These are phyloP conservation scores for Hortaea werneckii DNA, from an alignment of 2,329 filamentous ascomycete genomes.

Conservation along the genomic window DNA sequence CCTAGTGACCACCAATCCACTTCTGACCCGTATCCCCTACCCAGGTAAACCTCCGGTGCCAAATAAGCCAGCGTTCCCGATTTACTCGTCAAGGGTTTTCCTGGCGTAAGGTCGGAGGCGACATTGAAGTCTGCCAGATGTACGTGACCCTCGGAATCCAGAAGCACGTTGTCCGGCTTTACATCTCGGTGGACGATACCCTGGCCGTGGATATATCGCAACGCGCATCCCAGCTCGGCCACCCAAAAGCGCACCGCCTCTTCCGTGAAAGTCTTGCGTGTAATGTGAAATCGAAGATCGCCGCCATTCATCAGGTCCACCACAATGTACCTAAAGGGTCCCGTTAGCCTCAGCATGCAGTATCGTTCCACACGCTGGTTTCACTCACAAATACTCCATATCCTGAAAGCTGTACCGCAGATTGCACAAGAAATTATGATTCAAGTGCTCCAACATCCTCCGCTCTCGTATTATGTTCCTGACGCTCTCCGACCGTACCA, in stretches of 20 bases:
- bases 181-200: conserved; percentile 85
- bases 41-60: conserved; percentile 87
- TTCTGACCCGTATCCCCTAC: conserved; percentile 77
- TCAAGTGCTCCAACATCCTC: conserved; percentile 95
- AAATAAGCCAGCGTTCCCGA: conserved; percentile 94
- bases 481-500: conserved; percentile 94
- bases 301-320: conserved; percentile 98
- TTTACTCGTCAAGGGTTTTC: conserved; percentile 81
- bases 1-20: conserved; percentile 99
- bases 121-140: conserved; percentile 99
- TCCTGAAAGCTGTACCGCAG: conserved; percentile 98
- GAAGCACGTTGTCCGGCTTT: conserved; percentile 82
- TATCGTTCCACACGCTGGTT: neutral
- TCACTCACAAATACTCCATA: conserved; percentile 86
- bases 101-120: conserved; percentile 79
- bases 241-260: conserved; percentile 97
- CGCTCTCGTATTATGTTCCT: conserved; percentile 96
- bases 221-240: conserved; percentile 80
- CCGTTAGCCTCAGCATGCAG: neutral
- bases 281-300: conserved; percentile 94
- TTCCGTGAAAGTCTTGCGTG: conserved; percentile 94
- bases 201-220: conserved; percentile 76
- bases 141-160: conserved; percentile 85
- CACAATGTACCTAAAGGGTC: conserved; percentile 61
- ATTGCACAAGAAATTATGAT: conserved; percentile 97